A percentile compares a stretch with the other conserved stretches of the same genome.
Conservation (phyloP, 352 stramenopile genomes). For the Phytophthora pistaciae region DNA sequence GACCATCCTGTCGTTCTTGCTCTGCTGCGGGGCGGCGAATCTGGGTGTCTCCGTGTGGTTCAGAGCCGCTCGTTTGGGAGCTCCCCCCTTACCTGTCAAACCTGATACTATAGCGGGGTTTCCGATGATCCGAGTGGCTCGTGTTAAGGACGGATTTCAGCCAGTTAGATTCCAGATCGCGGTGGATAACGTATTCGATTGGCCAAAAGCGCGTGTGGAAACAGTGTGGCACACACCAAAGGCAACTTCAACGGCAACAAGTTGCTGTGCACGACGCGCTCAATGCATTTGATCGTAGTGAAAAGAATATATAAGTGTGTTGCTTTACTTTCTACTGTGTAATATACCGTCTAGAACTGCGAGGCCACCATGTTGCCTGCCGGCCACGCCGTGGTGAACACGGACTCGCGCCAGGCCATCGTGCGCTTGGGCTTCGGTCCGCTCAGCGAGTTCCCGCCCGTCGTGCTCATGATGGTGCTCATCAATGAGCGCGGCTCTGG, state of each 20-base stretch:
- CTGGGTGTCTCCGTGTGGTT: conserved; percentile 40
- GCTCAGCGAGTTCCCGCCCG: conserved; percentile 5
- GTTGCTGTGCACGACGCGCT: neutral
- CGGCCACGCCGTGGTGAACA: conserved; percentile 22
- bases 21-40: conserved; percentile 33
- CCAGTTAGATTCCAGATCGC: neutral
- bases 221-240: conserved; percentile 19
- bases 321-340: neutral
- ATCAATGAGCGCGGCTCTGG: conserved; percentile 28
- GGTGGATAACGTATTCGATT: neutral
- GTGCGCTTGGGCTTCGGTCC: conserved; percentile 28
- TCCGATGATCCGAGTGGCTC: conserved; percentile 7
- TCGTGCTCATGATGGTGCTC: conserved; percentile 25
- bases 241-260: conserved; percentile 27
- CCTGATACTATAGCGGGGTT: neutral
- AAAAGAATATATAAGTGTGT: neutral
- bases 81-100: conserved; percentile 5
- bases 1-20: conserved; percentile 42
- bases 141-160: neutral
- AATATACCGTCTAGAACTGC: neutral
- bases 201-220: conserved; percentile 2
- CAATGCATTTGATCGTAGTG: neutral
- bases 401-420: conserved; percentile 33
- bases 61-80: conserved; percentile 40
- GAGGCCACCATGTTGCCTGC: neutral